Conservation (phyloP, 176 grass and related monocot species). For the Juncus inflexus region DNA sequence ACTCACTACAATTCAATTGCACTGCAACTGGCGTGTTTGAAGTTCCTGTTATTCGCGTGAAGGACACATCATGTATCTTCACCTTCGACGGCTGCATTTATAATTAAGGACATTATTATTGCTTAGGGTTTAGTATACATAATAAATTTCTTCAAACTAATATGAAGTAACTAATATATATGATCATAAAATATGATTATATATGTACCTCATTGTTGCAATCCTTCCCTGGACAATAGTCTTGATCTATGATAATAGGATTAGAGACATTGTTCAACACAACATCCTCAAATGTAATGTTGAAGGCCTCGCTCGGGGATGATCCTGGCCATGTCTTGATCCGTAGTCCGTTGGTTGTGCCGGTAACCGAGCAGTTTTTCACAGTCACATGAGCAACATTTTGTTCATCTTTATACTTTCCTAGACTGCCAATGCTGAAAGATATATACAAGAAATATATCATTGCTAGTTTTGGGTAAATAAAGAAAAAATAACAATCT, state of each 20-base stretch:
- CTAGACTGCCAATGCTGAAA: constrained; percentile 34
- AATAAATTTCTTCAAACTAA: not conserved
- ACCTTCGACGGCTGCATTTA: constrained; percentile 26
- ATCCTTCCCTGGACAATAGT: not conserved
- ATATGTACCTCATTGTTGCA: too few species aligned
- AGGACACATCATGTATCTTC: constrained; percentile 17
- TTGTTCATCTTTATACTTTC: constrained; percentile 36
- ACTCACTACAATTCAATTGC: constrained; percentile 11
- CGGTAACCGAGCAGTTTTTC: constrained; percentile 33
- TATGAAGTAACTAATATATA: not conserved
- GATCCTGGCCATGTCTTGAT: constrained; percentile 51
- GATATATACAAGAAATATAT: not conserved
- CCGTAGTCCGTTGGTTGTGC: constrained; percentile 37
- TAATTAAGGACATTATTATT: too few species aligned
- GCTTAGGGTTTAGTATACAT: too few species aligned
- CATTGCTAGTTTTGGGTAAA: too few species aligned
- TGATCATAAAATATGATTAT: too few species aligned
- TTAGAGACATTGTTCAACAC: constrained; percentile 32
- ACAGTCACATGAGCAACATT: constrained; percentile 32
- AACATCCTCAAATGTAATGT: constrained; percentile 39
- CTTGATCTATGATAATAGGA: constrained; percentile 39
- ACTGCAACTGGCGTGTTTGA: constrained; percentile 14
- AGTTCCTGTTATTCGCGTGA: constrained; percentile 23
- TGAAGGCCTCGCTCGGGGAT: constrained; percentile 19
- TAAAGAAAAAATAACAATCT: not conserved